These are phyloP conservation scores for Daedaleopsis sinensis DNA, from an alignment of 768 basidiomycete species.

Conservation along the genomic window DNA sequence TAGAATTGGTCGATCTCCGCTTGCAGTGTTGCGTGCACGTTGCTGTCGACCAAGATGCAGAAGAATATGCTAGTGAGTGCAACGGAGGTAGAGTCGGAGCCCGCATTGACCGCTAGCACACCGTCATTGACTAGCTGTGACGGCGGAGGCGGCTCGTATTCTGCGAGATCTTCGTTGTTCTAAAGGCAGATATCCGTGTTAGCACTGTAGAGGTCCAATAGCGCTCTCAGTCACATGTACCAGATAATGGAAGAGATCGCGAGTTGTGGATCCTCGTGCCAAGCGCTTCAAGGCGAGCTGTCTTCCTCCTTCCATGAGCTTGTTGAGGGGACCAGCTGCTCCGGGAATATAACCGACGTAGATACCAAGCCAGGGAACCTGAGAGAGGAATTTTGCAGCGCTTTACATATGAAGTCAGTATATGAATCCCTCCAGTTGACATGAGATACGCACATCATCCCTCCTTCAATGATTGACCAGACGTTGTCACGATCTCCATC, in stretches of 20 bases:
- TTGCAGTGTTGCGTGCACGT: conserved; percentile 16
- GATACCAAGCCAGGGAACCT: conserved; percentile 13
- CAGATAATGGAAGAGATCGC: conserved; percentile 4
- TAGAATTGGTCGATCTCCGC: conserved; percentile 29
- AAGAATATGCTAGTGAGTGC: conserved; percentile 29
- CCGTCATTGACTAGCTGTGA: conserved; percentile 17
- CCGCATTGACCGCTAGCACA: conserved; percentile 30
- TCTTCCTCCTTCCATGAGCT: neutral
- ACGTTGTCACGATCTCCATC: conserved; percentile 39
- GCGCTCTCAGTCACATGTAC: neutral
- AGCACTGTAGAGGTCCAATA: neutral
- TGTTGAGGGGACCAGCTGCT: neutral
- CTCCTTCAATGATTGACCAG: conserved; percentile 46
- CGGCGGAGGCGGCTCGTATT: conserved; percentile 2
- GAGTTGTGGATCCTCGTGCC: neutral
- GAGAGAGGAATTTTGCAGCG: neutral
- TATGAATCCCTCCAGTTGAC: neutral
- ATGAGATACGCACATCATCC: conserved; percentile 41
- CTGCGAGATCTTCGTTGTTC: conserved; percentile 19
- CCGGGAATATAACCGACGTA: conserved; percentile 6
- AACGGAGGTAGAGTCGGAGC: conserved; percentile 33
- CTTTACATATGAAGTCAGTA: neutral
- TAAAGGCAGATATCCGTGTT: neutral
- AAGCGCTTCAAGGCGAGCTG: neutral
- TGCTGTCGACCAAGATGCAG: conserved; percentile 22